A percentile compares a stretch with the other conserved stretches of the same genome.
Conservation (phyloP, 2,329 filamentous ascomycete species). For the Fusarium lyarnte region DNA sequence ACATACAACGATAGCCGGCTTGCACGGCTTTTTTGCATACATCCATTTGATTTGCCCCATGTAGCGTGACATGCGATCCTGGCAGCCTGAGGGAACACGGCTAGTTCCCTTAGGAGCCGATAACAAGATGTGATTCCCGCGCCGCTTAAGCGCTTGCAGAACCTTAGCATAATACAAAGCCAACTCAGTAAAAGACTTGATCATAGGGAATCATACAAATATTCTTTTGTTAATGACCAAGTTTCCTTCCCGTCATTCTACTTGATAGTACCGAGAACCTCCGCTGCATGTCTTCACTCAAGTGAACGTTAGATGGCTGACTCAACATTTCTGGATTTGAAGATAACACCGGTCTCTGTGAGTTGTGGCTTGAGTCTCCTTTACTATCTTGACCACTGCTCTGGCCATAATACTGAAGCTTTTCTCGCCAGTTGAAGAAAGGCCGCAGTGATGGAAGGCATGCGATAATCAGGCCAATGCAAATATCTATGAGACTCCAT, state of each 20-base stretch:
- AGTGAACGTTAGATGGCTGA: background rate
- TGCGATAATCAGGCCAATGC: constrained; percentile 10
- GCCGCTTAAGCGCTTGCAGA: no score
- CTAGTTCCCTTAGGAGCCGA: background rate
- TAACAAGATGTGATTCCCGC: rapidly evolving
- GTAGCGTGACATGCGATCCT: background rate
- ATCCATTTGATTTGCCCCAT: rapidly evolving
- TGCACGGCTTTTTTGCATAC: background rate
- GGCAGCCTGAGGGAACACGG: no score
- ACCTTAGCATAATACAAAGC: background rate
- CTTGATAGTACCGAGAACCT: background rate
- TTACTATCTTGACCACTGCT: background rate
- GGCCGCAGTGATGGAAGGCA: constrained; percentile 15
- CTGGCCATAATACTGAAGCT: background rate
- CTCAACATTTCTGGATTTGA: background rate
- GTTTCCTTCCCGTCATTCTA: no score
- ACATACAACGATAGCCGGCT: background rate
- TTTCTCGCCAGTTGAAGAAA: constrained; percentile 4
- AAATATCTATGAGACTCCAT: constrained; percentile 14
- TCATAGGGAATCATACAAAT: background rate
- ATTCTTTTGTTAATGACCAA: background rate
- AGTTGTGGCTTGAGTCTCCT: background rate
- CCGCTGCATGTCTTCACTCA: background rate
- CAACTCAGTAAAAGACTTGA: background rate
- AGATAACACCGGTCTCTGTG: background rate